Evolutionary conservation across 1,284 basidiomycete genomes (phyloP).

Genomic region (Heterobasidion occidentale): DNA sequence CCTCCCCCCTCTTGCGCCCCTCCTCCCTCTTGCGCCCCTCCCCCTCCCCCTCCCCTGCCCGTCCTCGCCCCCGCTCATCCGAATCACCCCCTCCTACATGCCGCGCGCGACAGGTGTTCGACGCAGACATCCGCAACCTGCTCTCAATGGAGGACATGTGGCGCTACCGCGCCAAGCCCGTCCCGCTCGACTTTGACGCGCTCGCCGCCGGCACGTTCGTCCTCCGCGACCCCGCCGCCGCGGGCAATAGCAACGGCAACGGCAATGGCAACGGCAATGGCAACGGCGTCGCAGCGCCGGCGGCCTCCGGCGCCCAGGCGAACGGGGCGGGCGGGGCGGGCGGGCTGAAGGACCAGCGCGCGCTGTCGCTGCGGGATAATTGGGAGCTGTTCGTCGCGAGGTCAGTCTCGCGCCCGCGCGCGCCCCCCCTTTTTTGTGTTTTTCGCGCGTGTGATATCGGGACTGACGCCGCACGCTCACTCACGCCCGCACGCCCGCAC

Average conservation of each 20-base stretch:
- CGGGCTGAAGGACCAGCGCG: conserved; percentile 74
- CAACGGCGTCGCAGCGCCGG: no score
- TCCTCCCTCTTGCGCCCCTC: no score
- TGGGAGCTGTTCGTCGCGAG: conserved; percentile 78
- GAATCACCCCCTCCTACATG: not conserved
- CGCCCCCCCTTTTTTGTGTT: not conserved
- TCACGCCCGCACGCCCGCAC: no score
- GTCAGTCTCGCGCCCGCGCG: conserved; percentile 27
- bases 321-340: conserved; percentile 16
- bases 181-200: conserved; percentile 72
- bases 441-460: no score
- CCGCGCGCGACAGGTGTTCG: conserved; percentile 64
- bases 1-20: no score
- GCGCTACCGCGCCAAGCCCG: conserved; percentile 80
- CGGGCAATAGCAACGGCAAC: conserved; percentile 12
- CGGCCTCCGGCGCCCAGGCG: no score
- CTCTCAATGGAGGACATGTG: conserved; percentile 99
- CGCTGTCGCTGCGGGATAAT: conserved; percentile 72
- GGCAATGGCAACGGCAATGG: conserved; percentile 6
- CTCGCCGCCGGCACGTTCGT: conserved; percentile 60
- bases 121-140: conserved; percentile 81
- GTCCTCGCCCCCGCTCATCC: not conserved
- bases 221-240: conserved; percentile 21
- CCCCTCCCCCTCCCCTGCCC: no score
- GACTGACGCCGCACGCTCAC: no score